Evolutionary conservation across 164 flowering plant genomes (phyloP), one percentile per base, ranked within the genome.

Genomic region (Piper longum): DNA sequence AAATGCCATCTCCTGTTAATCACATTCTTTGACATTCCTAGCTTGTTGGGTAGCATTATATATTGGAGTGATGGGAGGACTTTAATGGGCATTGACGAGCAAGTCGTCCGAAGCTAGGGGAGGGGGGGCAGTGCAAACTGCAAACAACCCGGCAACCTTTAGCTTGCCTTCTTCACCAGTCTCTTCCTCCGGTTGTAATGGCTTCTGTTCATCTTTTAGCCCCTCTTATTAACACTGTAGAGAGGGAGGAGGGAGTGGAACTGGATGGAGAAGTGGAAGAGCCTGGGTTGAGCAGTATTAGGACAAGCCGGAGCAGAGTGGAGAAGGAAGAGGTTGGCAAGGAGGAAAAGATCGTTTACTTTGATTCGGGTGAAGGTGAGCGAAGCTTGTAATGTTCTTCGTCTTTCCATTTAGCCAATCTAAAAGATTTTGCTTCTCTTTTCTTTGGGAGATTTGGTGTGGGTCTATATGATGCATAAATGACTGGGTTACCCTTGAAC

Each of bases 341-440:
- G 9, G 1, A 0, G 48, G 44, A 41, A 18, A 42, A 19, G 9
- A 41, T 19, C 4, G 62, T 60, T 42, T 60, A 60, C 48, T 42
- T 60, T 8, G 62, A 60, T 42, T 41, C 44, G 42, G 42, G 48
- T 60, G 19, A 60, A 60, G 62, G 62, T 60, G 17, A 39, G 48
- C 14, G 26, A 17, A 9, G 19, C 39, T n/a, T 60, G 48, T 60
- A 4, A 4, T 4, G 18, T 39, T 60, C 42, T 2, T 14, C 42
- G 42, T 60, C 13, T 7, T 60, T 60, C 4, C 8, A 16, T 9
- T 9, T 60, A 18, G 16, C 11, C 14, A 13, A 18, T 16, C 11
- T 48, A 9, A 5, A 48, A 48, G 14, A 48, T 48, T 48, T 12
- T 48, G 12, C 11, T 48, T 48, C 14, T 48, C 14, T 48, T 48